phyloP scores from a whole-genome alignment of 768 basidiomycete genomes.

The Termitomyces sp. region DNA sequence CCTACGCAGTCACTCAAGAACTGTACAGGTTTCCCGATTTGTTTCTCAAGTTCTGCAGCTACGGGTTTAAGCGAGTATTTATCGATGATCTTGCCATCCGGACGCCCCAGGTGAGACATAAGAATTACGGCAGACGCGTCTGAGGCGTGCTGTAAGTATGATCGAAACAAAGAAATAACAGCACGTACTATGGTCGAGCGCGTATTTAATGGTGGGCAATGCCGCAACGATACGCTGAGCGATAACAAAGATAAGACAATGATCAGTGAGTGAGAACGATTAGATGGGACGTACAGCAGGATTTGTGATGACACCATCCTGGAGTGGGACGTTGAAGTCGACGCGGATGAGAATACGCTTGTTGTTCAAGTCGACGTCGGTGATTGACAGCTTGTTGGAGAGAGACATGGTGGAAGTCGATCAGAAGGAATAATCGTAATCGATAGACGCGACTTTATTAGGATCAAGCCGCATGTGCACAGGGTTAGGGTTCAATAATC shows the following conservation, averaged over 20 bases:
- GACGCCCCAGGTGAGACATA: constrained; percentile 98
- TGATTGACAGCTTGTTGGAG: constrained; percentile 90
- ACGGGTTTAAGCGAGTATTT: constrained; percentile 93
- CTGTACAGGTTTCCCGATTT: constrained; percentile 64
- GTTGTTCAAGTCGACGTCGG: constrained; percentile 80
- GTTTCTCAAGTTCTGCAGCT: constrained; percentile 71
- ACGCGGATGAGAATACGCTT: constrained; percentile 93
- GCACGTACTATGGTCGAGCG: constrained; percentile 68
- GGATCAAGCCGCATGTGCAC: constrained; percentile 8
- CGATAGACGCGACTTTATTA: neutral
- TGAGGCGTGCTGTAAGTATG: constrained; percentile 22
- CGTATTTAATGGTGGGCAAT: constrained; percentile 91
- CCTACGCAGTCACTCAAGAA: constrained; percentile 89
- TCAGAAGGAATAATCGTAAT: constrained; percentile 8
- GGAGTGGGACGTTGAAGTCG: constrained; percentile 94
- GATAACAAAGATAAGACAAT: constrained; percentile 9
- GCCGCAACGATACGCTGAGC: constrained; percentile 93
- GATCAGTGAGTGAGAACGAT: constrained; percentile 7
- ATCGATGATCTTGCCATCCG: constrained; percentile 82
- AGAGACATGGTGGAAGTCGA: constrained; percentile 67
- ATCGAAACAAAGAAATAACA: neutral
- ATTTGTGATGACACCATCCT: constrained; percentile 91
- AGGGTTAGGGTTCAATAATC: constrained; percentile 24
- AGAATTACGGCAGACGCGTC: constrained; percentile 81
- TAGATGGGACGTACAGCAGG: constrained; percentile 67